Evolutionary conservation across 495 filamentous ascomycete genomes (phyloP), one percentile per base, ranked within the genome.

Genomic region (Stereocaulon alpinum): DNA sequence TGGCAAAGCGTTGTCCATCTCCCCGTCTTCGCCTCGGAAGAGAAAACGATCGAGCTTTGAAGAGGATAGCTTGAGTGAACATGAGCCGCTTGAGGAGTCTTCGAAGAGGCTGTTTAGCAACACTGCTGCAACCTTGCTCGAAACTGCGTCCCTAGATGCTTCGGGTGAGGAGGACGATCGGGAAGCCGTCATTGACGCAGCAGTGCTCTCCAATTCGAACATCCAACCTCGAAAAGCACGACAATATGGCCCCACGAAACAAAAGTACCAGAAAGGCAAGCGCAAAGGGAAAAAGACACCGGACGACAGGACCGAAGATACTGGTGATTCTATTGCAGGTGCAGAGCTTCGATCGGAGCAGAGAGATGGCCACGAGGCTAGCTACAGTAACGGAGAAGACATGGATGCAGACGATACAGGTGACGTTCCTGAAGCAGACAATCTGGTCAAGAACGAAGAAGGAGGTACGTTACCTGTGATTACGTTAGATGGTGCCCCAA

Each of bases 391-490:
- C 40, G 72, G 63, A 34, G 78, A 80, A 61, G 79, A 78, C 30
- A 54, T 43, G 20, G 63, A 63, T 22, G 49, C 61, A 29, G 78
- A 79, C 32, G 73, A 73, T 60, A 59, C 66, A 22, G 70, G 65
- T 24, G 76, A 78, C 60, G 71, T 66, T 7, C 73, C 60, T 52
- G 76, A 79, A 61, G 74, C 72, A 24, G 83, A 84, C 60, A 73
- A 71, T 48, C 72, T 73, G 6, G 73, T 75, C 51, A 82, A 74
- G 61, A 81, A 79, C 42, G 83, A 86, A 66, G 89, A 95, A 84
- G 49, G 49, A 29, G 52, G 52, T 55, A 55, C 40, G 49, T 60
- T 43, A 40, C 29, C 27, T 88, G 90, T 71, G 74, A 87, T 91
- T 80, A 71, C 86, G 74, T 48, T 20, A 41, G 47, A 44, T 29